These are phyloP conservation scores for Calonectria honghensis DNA, from an alignment of 2,329 filamentous ascomycete species.

Conservation along the genomic window DNA sequence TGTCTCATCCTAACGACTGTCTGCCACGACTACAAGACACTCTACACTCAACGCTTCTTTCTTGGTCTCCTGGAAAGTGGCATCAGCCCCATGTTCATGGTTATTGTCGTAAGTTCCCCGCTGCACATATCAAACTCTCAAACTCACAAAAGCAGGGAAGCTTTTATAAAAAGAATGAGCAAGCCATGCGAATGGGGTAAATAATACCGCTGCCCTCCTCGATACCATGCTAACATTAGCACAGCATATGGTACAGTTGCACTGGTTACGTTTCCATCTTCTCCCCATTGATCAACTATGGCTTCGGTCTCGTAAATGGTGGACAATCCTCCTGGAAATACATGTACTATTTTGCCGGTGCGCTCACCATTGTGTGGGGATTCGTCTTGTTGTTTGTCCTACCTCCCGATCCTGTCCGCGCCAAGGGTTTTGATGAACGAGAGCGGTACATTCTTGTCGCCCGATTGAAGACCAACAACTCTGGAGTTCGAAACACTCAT, in stretches of 20 bases:
- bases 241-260: slow-evolving; percentile 63
- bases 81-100: slow-evolving; percentile 74
- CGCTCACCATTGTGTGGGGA: slow-evolving; percentile 64
- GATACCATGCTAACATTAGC: slow-evolving; percentile 8
- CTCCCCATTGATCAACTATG: slow-evolving; percentile 69
- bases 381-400: slow-evolving; percentile 62
- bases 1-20: slow-evolving; percentile 61
- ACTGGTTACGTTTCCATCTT: slow-evolving; percentile 67
- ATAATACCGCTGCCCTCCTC: neutral
- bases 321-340: slow-evolving; percentile 57
- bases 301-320: slow-evolving; percentile 65
- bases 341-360: slow-evolving; percentile 56
- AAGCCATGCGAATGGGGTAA: slow-evolving; percentile 61
- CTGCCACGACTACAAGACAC: slow-evolving; percentile 60
- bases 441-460: slow-evolving; percentile 56
- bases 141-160: slow-evolving; percentile 43
- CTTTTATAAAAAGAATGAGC: slow-evolving; percentile 65
- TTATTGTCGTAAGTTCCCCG: slow-evolving; percentile 65
- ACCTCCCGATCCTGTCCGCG: slow-evolving; percentile 63
- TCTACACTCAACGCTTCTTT: slow-evolving; percentile 71
- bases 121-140: too few relatives aligned
- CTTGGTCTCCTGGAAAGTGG: slow-evolving; percentile 74
- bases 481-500: slow-evolving; percentile 64
- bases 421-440: slow-evolving; percentile 53
- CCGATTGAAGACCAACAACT: slow-evolving; percentile 58